Evolutionary conservation across 768 basidiomycete genomes (phyloP).

Genomic region (Favolaschia claudopus): DNA sequence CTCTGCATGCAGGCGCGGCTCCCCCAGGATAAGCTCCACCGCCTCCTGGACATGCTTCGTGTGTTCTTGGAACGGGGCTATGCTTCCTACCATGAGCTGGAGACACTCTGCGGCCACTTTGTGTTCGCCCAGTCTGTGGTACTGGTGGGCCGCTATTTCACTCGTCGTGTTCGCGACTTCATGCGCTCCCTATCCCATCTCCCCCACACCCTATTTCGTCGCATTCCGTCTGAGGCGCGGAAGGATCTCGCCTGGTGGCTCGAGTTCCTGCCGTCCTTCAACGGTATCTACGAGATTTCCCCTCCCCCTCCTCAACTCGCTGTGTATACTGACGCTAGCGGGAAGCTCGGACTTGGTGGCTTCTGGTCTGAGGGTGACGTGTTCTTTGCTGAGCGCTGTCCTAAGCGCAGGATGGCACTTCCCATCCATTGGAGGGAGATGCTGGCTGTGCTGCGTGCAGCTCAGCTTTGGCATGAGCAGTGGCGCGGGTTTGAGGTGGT

Average conservation of each 20-base stretch:
- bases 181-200: neutral
- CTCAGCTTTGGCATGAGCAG: slow-evolving; percentile 11
- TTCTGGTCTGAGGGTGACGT: slow-evolving; percentile 18
- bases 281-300: slow-evolving; percentile 24
- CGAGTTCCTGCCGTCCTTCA: slow-evolving; percentile 16
- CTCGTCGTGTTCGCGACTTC: neutral
- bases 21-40: slow-evolving; percentile 20
- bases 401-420: slow-evolving; percentile 13
- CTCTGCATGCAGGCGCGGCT: slow-evolving; percentile 29
- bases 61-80: neutral
- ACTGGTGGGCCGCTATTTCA: neutral
- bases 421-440: slow-evolving; percentile 36
- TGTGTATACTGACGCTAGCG: slow-evolving; percentile 14
- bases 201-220: neutral
- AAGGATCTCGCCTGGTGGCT: neutral
- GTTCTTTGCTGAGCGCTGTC: slow-evolving; percentile 25
- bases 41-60: neutral
- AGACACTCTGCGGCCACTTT: slow-evolving; percentile 14
- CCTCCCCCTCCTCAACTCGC: slow-evolving; percentile 13
- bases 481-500: slow-evolving; percentile 18
- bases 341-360: slow-evolving; percentile 21
- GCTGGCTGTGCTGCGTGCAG: slow-evolving; percentile 22
- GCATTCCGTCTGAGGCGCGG: neutral
- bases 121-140: slow-evolving; percentile 2
- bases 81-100: slow-evolving; percentile 21